Percentiles rank a stretch among this genome's conserved stretches.
These are phyloP conservation scores for Cryptococcus jaspeensis DNA, from an alignment of 1,284 basidiomycete genomes.

Conservation along the genomic window DNA sequence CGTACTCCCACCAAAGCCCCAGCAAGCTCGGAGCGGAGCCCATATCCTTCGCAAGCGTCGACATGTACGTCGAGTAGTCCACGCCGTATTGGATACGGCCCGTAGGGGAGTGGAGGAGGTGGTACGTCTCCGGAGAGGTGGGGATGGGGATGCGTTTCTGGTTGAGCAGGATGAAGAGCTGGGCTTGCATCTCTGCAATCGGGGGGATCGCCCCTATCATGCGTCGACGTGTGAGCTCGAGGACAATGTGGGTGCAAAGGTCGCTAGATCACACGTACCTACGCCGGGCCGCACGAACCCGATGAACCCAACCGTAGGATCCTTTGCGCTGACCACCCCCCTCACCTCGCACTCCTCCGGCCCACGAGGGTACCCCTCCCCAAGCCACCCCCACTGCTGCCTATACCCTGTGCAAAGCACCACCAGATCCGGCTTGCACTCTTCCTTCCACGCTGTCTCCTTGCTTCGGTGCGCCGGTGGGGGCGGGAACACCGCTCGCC, in stretches of 20 bases:
- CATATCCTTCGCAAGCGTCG: slow-evolving; percentile 63
- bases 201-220: slow-evolving; percentile 62
- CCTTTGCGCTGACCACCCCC: slow-evolving; percentile 57
- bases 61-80: slow-evolving; percentile 57
- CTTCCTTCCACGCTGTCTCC: slow-evolving; percentile 37
- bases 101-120: slow-evolving; percentile 58
- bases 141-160: slow-evolving; percentile 55
- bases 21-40: slow-evolving; percentile 59
- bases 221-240: neutral
- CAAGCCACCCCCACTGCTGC: slow-evolving; percentile 55
- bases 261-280: slow-evolving; percentile 11
- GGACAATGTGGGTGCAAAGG: neutral
- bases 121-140: slow-evolving; percentile 59
- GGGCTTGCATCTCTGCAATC: slow-evolving; percentile 64
- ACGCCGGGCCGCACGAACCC: slow-evolving; percentile 61
- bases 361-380: slow-evolving; percentile 55
- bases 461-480: slow-evolving; percentile 39
- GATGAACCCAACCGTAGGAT: slow-evolving; percentile 61
- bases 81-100: slow-evolving; percentile 64
- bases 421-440: slow-evolving; percentile 41
- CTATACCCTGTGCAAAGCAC: slow-evolving; percentile 58
- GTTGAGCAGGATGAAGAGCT: slow-evolving; percentile 62
- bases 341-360: slow-evolving; percentile 59
- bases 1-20: slow-evolving; percentile 58
- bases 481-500: slow-evolving; percentile 57